A percentile compares a stretch with the other conserved stretches of the same genome.
phyloP scores from a whole-genome alignment of 2,329 filamentous ascomycete genomes.

The Fusarium verticillioides region DNA sequence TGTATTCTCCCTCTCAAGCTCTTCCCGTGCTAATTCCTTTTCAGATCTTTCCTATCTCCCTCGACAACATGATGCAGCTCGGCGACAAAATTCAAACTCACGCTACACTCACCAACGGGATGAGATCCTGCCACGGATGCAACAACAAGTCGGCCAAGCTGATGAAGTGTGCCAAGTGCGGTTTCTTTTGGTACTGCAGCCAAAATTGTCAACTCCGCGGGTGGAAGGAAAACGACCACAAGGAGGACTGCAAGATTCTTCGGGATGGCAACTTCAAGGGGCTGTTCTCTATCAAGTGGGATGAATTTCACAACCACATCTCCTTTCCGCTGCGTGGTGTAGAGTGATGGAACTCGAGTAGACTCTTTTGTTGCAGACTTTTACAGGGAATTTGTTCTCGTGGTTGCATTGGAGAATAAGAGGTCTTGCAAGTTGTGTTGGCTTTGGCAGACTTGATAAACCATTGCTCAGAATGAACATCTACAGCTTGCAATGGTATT shows the following conservation, averaged over 20 bases:
- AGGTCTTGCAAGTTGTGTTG: not conserved
- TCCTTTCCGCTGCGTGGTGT: not conserved
- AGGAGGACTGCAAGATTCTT: constrained; percentile 27
- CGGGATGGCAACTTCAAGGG: constrained; percentile 5
- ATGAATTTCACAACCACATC: not conserved
- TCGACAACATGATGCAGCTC: constrained; percentile 11
- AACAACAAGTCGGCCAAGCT: not conserved
- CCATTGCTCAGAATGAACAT: not conserved
- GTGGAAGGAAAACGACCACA: constrained; percentile 23
- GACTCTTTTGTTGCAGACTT: not conserved
- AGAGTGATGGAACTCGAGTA: not conserved
- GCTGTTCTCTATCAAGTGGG: constrained; percentile 12
- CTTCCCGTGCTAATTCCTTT: not conserved
- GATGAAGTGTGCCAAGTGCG: constrained; percentile 18
- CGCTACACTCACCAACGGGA: not conserved
- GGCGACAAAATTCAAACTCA: constrained; percentile 19
- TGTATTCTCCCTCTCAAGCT: rapidly evolving
- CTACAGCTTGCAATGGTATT: not conserved
- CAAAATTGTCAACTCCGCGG: constrained; percentile 12
- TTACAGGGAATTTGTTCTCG: not conserved
- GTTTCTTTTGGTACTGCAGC: constrained; percentile 32
- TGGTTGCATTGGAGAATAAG: not conserved
- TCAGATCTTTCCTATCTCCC: constrained; percentile 14
- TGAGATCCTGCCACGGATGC: constrained; percentile 30
- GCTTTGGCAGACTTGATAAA: not conserved